Evolutionary conservation across 1,284 basidiomycete species (phyloP).

Genomic region (Mrakiaceae sp.): DNA sequence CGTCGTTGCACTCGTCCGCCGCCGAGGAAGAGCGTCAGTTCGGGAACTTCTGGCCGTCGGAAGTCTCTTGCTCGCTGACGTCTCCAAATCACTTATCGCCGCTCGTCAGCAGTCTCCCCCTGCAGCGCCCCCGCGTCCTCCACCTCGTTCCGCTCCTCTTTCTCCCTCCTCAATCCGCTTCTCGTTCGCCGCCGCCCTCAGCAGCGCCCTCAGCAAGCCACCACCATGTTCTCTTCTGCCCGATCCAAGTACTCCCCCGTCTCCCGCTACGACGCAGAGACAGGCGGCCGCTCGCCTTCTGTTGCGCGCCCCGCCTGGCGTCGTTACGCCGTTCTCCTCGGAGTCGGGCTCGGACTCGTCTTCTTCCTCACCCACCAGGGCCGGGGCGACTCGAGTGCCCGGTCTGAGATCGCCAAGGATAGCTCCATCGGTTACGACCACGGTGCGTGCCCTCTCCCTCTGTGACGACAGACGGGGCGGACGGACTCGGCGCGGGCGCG

Average conservation of each 20-base stretch:
- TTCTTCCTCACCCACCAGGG: conserved; percentile 17
- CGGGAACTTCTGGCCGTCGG: too few species aligned
- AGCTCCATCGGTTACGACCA: conserved; percentile 1
- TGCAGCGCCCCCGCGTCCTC: too few species aligned
- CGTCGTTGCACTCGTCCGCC: too few species aligned
- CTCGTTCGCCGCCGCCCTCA: too few species aligned
- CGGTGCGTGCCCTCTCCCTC: not conserved
- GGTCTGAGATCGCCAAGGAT: not conserved
- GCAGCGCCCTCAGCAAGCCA: too few species aligned
- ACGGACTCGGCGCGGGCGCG: conserved; percentile 20
- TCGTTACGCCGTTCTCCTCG: conserved; percentile 25
- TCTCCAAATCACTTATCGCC: too few species aligned
- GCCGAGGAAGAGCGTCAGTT: too few species aligned
- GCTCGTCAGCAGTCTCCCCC: too few species aligned
- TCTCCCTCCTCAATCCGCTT: too few species aligned
- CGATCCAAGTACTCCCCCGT: not conserved
- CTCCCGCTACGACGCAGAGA: conserved; percentile 6
- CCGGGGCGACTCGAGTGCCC: conserved; percentile 5
- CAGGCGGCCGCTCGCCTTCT: conserved; percentile 2
- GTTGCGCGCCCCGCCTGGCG: conserved; percentile 25
- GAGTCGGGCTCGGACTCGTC: conserved; percentile 20
- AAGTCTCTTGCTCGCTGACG: too few species aligned
- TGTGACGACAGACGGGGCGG: conserved; percentile 14
- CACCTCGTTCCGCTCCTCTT: too few species aligned
- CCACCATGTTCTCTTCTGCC: too few species aligned